Evolutionary conservation across 768 basidiomycete genomes (phyloP).

Genomic region (Kwoniella sp.): DNA sequence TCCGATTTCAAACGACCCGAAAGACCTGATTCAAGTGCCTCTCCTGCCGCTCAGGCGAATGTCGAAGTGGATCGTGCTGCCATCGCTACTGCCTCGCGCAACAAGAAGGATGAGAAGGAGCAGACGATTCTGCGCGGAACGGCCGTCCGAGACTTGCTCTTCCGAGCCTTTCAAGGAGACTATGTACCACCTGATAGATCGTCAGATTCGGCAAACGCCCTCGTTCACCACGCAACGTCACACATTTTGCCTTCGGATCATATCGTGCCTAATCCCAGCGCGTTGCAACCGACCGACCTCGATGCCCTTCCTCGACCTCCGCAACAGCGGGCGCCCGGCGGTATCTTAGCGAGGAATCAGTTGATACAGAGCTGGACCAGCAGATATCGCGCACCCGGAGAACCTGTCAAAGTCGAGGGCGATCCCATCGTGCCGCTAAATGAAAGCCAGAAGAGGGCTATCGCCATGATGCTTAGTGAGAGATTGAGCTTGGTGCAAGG

Average conservation of each 20-base stretch:
- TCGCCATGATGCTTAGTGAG: slow-evolving; percentile 83
- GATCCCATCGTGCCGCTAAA: slow-evolving; percentile 78
- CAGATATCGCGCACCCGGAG: slow-evolving; percentile 62
- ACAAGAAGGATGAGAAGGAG: slow-evolving; percentile 8
- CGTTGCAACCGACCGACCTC: slow-evolving; percentile 32
- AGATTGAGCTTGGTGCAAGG: slow-evolving; percentile 82
- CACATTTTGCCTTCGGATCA: slow-evolving; percentile 5
- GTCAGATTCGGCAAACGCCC: neutral
- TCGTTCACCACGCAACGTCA: neutral
- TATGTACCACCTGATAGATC: slow-evolving; percentile 28
- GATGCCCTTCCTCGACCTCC: slow-evolving; percentile 57
- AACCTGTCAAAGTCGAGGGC: slow-evolving; percentile 70
- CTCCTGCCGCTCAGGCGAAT: neutral
- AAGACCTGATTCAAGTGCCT: neutral
- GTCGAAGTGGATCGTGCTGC: neutral
- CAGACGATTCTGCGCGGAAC: slow-evolving; percentile 68
- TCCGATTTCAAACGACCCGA: slow-evolving; percentile 19
- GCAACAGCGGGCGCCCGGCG: slow-evolving; percentile 48
- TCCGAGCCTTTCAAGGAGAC: slow-evolving; percentile 62
- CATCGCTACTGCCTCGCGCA: neutral
- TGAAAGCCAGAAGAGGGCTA: slow-evolving; percentile 73
- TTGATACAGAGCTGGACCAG: slow-evolving; percentile 79
- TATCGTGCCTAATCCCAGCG: slow-evolving; percentile 41
- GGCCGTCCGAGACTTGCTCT: slow-evolving; percentile 68
- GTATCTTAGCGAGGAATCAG: slow-evolving; percentile 71